These are phyloP conservation scores for Desmodesmus armatus DNA, from an alignment of 139 green algal species.

Conservation along the genomic window DNA sequence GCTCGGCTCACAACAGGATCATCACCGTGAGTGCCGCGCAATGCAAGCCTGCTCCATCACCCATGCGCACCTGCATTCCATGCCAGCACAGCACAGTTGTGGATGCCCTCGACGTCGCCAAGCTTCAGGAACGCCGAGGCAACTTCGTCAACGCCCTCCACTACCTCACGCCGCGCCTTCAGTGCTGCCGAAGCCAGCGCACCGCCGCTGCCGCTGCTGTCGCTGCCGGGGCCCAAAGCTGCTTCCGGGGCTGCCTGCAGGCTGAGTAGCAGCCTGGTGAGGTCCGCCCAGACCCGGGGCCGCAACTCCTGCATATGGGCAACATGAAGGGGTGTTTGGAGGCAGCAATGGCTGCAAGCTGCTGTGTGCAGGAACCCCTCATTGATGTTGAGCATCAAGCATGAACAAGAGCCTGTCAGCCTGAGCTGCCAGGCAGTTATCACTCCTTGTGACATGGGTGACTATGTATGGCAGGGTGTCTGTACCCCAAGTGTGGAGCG, in stretches of 20 bases:
- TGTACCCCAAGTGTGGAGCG: neutral
- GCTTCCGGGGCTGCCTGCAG: neutral
- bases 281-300: conserved; percentile 34
- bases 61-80: conserved; percentile 63
- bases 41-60: neutral
- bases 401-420: too few relatives aligned
- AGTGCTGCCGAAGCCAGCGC: neutral
- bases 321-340: too few relatives aligned
- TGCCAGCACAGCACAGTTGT: conserved; percentile 63
- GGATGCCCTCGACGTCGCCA: conserved; percentile 64
- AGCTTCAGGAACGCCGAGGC: conserved; percentile 45
- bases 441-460: neutral
- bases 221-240: neutral
- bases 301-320: neutral
- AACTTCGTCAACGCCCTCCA: conserved; percentile 30
- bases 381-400: too few relatives aligned
- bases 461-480: too few relatives aligned
- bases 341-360: too few relatives aligned
- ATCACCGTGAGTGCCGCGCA: too few relatives aligned
- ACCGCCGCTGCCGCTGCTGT: neutral
- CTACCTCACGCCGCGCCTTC: neutral
- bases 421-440: neutral
- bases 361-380: too few relatives aligned
- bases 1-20: too few relatives aligned
- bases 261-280: conserved; percentile 54